Base-by-base conservation (phyloP, 2,329 filamentous ascomycete genomes). In the Ceratocystis diversiconidia region DNA sequence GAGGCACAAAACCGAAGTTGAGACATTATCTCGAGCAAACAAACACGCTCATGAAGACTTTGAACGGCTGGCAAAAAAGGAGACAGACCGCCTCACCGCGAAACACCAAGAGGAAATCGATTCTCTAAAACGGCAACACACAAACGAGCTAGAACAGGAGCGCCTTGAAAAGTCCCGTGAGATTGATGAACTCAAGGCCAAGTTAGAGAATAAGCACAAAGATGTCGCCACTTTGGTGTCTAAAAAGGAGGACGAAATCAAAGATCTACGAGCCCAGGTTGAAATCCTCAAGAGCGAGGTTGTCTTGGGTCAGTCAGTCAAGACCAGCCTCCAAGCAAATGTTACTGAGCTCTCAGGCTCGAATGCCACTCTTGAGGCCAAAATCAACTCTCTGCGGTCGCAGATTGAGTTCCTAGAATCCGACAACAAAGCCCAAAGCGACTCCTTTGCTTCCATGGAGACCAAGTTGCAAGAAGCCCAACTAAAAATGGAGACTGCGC, bases 401-500 rank as follows among this genome's bases (percentile, higher is more conserved):
- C 89, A 92, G 70, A 88, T 95, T 66, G 86, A 92, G 69, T 95
- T 95, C 72, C 82, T 96, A 19, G 90, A 96, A 73, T 94, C 90
- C 0, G 90, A 91, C 71, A 91, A 85, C 74, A 89, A 95, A 74
- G 88, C 90, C 15, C 91, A 96, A 71, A 94, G 91, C 0, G 84
- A 92, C 71, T 85, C 89, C 10, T 96, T 92, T 74, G 85, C 89
- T 50, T 85, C 84, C 65, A 89, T 95, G 78, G 88, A 95, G 72
- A 80, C 86, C 55, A 82, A 87, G 63, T 85, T 96, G 72, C 87
- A 90, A 72, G 87, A 94, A 60, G 91, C 92, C 0, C 75, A 90
- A 28, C 81, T 82, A 15, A 77, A 82, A 22, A 89, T 87, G 0
- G 85, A 88, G 36, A 80, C 83, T 44, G 85, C 89, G 0, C 85